Evolutionary conservation across 768 basidiomycete genomes (phyloP).

Genomic region (Chalciporus sphaerocephalus): DNA sequence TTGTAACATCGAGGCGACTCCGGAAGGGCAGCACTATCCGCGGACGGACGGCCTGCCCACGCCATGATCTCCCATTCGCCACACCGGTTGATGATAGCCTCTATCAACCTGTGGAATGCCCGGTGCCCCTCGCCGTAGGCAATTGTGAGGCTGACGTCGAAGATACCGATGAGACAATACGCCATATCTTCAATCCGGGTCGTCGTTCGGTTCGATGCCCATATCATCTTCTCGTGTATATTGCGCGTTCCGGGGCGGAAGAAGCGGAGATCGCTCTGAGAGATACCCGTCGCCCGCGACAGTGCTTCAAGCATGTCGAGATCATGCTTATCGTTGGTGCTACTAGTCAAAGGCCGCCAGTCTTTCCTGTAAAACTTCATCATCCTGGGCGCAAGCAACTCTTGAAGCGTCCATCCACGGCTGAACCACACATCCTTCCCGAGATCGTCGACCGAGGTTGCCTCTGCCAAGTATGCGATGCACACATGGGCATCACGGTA

Average conservation of each 20-base stretch:
- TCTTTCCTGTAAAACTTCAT: neutral
- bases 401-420: slow-evolving; percentile 4
- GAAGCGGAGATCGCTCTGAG: neutral
- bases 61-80: too few species aligned
- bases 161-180: slow-evolving; percentile 1
- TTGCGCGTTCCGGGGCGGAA: neutral
- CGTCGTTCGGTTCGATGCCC: neutral
- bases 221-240: neutral
- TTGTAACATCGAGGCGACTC: too few species aligned
- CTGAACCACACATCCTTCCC: neutral
- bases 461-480: neutral
- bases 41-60: too few species aligned
- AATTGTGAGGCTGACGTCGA: neutral
- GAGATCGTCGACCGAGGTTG: neutral
- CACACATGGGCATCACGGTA: slow-evolving; percentile 2
- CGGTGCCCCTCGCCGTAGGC: slow-evolving; percentile 2
- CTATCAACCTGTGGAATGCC: neutral
- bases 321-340: neutral
- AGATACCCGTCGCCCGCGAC: too few species aligned
- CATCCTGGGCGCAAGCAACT: neutral
- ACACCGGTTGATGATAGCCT: too few species aligned
- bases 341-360: neutral
- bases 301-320: too few species aligned
- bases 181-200: slow-evolving; percentile 1
- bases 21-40: too few species aligned